A percentile compares a stretch with the other conserved stretches of the same genome.
Evolutionary conservation across 768 basidiomycete genomes (phyloP).

Genomic region (Serendipita indica): DNA sequence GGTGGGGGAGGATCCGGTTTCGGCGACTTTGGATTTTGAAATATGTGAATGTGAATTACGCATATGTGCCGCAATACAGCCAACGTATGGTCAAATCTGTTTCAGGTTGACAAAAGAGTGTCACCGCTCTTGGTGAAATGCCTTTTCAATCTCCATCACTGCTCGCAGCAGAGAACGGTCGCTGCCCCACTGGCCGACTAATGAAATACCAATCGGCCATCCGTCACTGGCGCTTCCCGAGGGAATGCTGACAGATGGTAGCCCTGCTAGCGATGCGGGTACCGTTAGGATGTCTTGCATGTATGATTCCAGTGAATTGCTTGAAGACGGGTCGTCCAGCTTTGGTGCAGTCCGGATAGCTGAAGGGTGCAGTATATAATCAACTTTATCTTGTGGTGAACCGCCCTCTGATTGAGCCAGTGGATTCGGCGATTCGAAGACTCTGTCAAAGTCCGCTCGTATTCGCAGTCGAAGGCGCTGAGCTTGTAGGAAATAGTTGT

Average conservation of each 20-base stretch:
- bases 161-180: not conserved
- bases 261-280: constrained; percentile 77
- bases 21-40: not conserved
- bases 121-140: too few relatives aligned
- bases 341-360: constrained; percentile 73
- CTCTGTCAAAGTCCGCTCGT: constrained; percentile 52
- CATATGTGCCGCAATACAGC: too few relatives aligned
- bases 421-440: constrained; percentile 53
- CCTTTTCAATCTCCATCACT: not conserved
- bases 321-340: constrained; percentile 22
- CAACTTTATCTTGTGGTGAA: constrained; percentile 31
- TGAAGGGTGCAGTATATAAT: constrained; percentile 75
- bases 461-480: constrained; percentile 62
- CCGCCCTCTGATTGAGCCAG: constrained; percentile 3
- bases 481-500: constrained; percentile 93
- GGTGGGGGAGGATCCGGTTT: not conserved
- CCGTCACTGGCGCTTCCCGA: constrained; percentile 32
- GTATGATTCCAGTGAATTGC: constrained; percentile 41
- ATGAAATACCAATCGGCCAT: constrained; percentile 74
- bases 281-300: constrained; percentile 87
- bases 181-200: constrained; percentile 81
- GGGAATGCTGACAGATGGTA: constrained; percentile 72
- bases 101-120: too few relatives aligned
- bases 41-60: too few relatives aligned
- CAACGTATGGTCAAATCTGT: too few relatives aligned